phyloP scores from a whole-genome alignment of 192 early-diverging fungal genomes.

The Diversispora epigaea region DNA sequence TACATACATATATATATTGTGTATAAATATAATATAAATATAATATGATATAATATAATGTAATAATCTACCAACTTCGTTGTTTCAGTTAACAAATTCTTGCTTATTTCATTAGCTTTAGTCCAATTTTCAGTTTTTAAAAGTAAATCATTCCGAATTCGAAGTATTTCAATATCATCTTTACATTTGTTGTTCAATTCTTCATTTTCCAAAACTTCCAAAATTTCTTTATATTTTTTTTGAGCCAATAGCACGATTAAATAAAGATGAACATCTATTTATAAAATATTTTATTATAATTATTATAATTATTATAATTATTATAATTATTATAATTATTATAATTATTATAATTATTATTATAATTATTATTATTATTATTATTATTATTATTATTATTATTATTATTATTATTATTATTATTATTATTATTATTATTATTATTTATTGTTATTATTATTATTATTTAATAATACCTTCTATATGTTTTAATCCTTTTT shows the following conservation, averaged over 20 bases:
- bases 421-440: not conserved
- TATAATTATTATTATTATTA: not conserved
- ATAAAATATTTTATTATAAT: not conserved
- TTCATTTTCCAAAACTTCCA: constrained; percentile 59
- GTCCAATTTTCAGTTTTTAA: constrained; percentile 50
- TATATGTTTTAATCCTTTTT: constrained; percentile 61
- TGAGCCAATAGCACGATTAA: constrained; percentile 71
- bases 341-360: not conserved
- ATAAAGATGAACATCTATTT: constrained; percentile 75
- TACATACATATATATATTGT: no score
- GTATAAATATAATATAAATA: not conserved
- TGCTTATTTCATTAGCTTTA: constrained; percentile 34
- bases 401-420: not conserved
- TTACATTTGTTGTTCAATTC: constrained; percentile 61
- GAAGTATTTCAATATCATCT: constrained; percentile 72
- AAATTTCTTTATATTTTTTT: constrained; percentile 64
- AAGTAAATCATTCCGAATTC: constrained; percentile 56
- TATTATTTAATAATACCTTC: constrained; percentile 51
- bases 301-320: not conserved
- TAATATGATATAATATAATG: not conserved
- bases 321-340: not conserved
- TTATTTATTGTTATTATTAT: not conserved
- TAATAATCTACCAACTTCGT: constrained; percentile 17
- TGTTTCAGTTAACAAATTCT: constrained; percentile 8
- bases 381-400: not conserved